Percentiles rank a stretch among this genome's conserved stretches.
These are phyloP conservation scores for Nepenthes mirabilis DNA, from an alignment of 148 eudicot species.

Conservation along the genomic window DNA sequence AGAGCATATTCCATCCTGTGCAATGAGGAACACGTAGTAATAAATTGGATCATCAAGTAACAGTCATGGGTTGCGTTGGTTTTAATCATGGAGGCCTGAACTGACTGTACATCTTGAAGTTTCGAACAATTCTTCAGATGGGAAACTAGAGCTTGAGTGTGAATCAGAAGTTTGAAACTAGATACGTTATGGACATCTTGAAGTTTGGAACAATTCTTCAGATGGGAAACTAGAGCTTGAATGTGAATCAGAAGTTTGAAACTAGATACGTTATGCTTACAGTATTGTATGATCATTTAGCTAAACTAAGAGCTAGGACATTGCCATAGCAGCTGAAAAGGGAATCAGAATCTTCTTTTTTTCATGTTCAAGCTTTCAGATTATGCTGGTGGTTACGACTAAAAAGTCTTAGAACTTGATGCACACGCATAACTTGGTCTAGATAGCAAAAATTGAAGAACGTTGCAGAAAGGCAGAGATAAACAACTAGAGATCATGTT, in stretches of 20 bases:
- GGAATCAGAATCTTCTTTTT: too few relatives aligned
- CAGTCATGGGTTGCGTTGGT: constrained; percentile 33
- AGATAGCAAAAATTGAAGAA: too few relatives aligned
- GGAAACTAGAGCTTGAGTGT: constrained; percentile 11
- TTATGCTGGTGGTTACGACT: too few relatives aligned
- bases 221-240: constrained; percentile 8
- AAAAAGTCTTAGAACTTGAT: too few relatives aligned
- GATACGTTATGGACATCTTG: constrained; percentile 18
- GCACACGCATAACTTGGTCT: too few relatives aligned
- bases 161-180: background rate
- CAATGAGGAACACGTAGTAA: constrained; percentile 39
- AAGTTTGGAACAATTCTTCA: constrained; percentile 32
- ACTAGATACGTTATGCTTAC: too few relatives aligned
- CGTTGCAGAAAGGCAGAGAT: too few relatives aligned
- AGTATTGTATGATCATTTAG: too few relatives aligned
- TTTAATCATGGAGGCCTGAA: constrained; percentile 44
- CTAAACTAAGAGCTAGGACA: too few relatives aligned
- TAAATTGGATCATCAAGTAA: constrained; percentile 48
- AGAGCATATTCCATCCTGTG: constrained; percentile 34
- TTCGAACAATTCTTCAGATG: constrained; percentile 32
- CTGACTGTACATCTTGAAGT: constrained; percentile 28
- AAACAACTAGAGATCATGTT: too few relatives aligned
- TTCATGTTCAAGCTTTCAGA: too few relatives aligned
- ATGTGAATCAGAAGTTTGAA: constrained; percentile 6
- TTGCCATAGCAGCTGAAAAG: too few relatives aligned